Percentiles rank a stretch among this genome's conserved stretches.
phyloP scores from a whole-genome alignment of 345 rosid genomes.

The Arabidopsis thaliana region DNA sequence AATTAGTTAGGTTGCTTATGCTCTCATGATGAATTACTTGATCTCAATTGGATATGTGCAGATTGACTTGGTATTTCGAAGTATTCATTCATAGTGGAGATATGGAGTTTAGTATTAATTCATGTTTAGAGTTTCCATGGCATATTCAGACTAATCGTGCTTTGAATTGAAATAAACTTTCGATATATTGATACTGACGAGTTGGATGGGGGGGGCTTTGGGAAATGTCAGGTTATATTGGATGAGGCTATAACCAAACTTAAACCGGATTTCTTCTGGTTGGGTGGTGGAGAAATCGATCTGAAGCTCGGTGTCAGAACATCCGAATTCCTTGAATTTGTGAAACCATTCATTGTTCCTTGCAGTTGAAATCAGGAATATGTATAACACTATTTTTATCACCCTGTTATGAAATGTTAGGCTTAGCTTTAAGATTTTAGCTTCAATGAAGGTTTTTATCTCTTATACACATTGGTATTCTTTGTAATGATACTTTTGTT shows the following conservation, averaged over 20 bases:
- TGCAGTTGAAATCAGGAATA: conserved; percentile 52
- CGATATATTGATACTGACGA: background rate
- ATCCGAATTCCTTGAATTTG: conserved; percentile 66
- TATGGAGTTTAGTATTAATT: conserved; percentile 6
- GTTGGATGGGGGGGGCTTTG: background rate
- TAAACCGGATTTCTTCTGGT: conserved; percentile 83
- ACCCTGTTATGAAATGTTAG: conserved; percentile 10
- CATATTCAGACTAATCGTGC: conserved; percentile 4
- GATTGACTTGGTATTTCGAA: conserved; percentile 19
- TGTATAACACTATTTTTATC: background rate
- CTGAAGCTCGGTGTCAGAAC: conserved; percentile 88
- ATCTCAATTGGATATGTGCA: background rate
- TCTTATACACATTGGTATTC: background rate
- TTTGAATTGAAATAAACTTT: background rate
- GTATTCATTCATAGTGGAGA: background rate
- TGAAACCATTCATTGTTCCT: conserved; percentile 73
- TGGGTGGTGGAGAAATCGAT: conserved; percentile 91
- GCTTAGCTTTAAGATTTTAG: conserved; percentile 5
- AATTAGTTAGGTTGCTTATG: conserved; percentile 21
- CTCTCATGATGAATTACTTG: conserved; percentile 2
- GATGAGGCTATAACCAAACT: conserved; percentile 90
- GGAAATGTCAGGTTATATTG: conserved; percentile 74
- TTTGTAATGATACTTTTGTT: conserved; percentile 13
- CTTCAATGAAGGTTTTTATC: conserved; percentile 1
- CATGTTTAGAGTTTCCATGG: background rate